Evolutionary conservation across 2,329 filamentous ascomycete species (phyloP).

Genomic region (Graphilbum ipis-grandicollis): DNA sequence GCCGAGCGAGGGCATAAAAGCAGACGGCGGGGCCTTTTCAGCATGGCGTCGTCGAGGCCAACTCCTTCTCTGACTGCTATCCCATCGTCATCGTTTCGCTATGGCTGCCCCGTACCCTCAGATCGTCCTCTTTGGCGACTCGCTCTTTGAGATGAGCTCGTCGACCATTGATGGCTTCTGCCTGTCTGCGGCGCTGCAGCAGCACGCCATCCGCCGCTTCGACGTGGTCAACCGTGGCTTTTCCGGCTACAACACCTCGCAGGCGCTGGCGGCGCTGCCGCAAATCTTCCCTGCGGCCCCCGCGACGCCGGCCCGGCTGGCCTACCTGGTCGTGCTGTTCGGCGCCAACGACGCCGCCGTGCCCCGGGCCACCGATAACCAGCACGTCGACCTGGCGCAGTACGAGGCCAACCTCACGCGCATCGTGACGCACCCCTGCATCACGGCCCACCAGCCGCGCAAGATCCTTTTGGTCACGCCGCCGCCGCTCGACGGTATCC

Average conservation of each 20-base stretch:
- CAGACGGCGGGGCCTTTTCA: too few species aligned
- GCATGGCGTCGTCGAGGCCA: not conserved
- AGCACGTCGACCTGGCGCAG: slow-evolving; percentile 60
- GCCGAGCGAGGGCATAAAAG: too few species aligned
- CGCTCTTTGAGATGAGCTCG: slow-evolving; percentile 57
- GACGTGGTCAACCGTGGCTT: slow-evolving; percentile 84
- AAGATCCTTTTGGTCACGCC: slow-evolving; percentile 70
- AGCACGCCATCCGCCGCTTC: slow-evolving; percentile 53
- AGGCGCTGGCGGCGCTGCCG: slow-evolving; percentile 53
- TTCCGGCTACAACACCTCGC: slow-evolving; percentile 67
- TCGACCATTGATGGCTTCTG: slow-evolving; percentile 50
- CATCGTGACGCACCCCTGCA: slow-evolving; percentile 55
- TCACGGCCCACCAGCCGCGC: slow-evolving; percentile 52
- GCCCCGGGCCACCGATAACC: slow-evolving; percentile 40
- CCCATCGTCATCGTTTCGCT: not conserved
- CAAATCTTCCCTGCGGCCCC: slow-evolving; percentile 44
- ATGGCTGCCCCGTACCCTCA: slow-evolving; percentile 41
- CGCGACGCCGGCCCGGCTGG: slow-evolving; percentile 37
- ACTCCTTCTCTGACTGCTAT: not conserved
- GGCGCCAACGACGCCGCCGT: slow-evolving; percentile 82
- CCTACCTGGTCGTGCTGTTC: slow-evolving; percentile 59
- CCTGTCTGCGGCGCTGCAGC: slow-evolving; percentile 54
- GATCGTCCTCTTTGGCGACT: slow-evolving; percentile 78
- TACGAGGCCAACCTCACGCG: slow-evolving; percentile 56
- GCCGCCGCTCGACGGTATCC: slow-evolving; percentile 66